A percentile compares a stretch with the other conserved stretches of the same genome.
Evolutionary conservation across 2,329 filamentous ascomycete species (phyloP).

Genomic region (Apiospora pterosperma): DNA sequence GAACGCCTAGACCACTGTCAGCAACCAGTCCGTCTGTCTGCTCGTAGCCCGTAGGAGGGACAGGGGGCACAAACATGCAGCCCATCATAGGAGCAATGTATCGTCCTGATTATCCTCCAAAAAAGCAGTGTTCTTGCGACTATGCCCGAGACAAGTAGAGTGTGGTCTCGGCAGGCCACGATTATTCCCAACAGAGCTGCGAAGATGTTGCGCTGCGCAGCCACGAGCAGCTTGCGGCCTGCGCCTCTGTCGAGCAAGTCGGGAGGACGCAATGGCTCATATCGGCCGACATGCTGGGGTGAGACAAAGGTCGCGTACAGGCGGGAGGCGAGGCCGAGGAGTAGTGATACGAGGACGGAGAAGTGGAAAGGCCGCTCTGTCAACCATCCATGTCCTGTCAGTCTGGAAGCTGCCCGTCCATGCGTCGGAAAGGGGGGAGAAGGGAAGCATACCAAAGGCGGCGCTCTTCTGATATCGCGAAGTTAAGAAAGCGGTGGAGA

Average conservation of each 20-base stretch:
- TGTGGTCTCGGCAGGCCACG: slow-evolving; percentile 9
- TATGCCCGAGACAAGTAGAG: slow-evolving; percentile 18
- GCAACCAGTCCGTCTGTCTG: neutral
- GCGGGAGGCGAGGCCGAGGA: slow-evolving; percentile 18
- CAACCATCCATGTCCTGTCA: neutral
- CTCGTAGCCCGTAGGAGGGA: neutral
- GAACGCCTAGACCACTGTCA: slow-evolving; percentile 22
- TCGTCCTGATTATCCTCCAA: slow-evolving; percentile 28
- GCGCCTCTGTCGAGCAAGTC: slow-evolving; percentile 8
- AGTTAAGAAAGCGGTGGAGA: slow-evolving; percentile 23
- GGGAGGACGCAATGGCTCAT: slow-evolving; percentile 5
- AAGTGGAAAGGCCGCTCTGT: slow-evolving; percentile 33
- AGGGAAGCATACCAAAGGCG: slow-evolving; percentile 29
- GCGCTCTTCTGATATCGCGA: slow-evolving; percentile 31
- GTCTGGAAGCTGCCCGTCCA: neutral
- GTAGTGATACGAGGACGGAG: slow-evolving; percentile 25
- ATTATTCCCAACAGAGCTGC: neutral
- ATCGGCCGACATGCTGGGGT: slow-evolving; percentile 10
- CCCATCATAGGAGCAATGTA: slow-evolving; percentile 31
- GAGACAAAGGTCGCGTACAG: slow-evolving; percentile 14
- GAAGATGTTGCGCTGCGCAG: neutral
- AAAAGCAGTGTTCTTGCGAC: slow-evolving; percentile 24
- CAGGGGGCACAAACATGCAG: slow-evolving; percentile 24
- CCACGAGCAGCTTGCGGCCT: slow-evolving; percentile 3
- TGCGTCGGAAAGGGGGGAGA: neutral